Conservation (phyloP, 345 rosid genomes). For the Chamaenerion angustifolium region DNA sequence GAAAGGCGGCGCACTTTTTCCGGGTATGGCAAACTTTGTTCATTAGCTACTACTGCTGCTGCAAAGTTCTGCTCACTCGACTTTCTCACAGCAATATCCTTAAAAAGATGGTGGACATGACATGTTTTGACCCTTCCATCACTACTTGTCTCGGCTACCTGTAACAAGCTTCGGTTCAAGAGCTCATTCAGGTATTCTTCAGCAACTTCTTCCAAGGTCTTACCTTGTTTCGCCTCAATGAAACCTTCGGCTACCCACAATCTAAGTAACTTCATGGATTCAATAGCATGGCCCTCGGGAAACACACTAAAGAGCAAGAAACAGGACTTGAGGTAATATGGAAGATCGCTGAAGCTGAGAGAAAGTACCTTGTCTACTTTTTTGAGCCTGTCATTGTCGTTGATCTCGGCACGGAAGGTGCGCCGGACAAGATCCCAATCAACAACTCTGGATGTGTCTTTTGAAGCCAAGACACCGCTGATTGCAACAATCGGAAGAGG, state of each 20-base stretch:
- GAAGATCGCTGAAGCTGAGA: constrained; percentile 31
- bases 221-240: constrained; percentile 23
- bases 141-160: constrained; percentile 11
- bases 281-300: constrained; percentile 21
- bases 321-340: constrained; percentile 27
- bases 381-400: constrained; percentile 15
- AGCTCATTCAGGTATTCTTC: constrained; percentile 30
- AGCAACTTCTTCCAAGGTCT: constrained; percentile 28
- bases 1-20: constrained; percentile 33
- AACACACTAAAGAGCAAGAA: constrained; percentile 29
- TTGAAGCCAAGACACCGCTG: constrained; percentile 26
- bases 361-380: constrained; percentile 19
- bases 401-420: constrained; percentile 20
- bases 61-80: constrained; percentile 27
- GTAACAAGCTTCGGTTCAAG: constrained; percentile 24
- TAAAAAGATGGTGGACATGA: constrained; percentile 25
- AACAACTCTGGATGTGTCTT: constrained; percentile 12
- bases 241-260: constrained; percentile 36
- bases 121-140: constrained; percentile 23
- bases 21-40: constrained; percentile 9
- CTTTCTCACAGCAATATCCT: constrained; percentile 21
- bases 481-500: constrained; percentile 37
- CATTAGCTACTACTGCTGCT: constrained; percentile 8
- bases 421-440: constrained; percentile 26
- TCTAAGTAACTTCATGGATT: constrained; percentile 14